A percentile compares a stretch with the other conserved stretches of the same genome.
These are phyloP conservation scores for Diaporthe citri DNA, from an alignment of 2,329 filamentous ascomycete species.

Conservation along the genomic window DNA sequence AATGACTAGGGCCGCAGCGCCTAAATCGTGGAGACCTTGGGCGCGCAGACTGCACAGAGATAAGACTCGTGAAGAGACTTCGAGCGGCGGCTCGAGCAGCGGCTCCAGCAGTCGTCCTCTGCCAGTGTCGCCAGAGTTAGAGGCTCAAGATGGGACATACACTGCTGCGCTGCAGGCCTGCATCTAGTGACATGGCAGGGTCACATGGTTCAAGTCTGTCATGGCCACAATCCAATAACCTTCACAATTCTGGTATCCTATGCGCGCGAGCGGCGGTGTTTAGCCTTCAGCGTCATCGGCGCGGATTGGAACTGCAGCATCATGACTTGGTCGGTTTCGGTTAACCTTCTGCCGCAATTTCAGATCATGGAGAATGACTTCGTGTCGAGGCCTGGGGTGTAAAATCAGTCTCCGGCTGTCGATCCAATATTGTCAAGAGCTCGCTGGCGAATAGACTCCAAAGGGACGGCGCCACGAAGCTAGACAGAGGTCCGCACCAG, in stretches of 20 bases:
- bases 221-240: neutral
- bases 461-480: conserved; percentile 26
- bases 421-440: conserved; percentile 9
- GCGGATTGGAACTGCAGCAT: neutral
- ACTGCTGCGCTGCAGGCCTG: neutral
- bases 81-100: conserved; percentile 5
- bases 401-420: neutral
- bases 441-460: conserved; percentile 1
- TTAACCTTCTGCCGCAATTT: conserved; percentile 5
- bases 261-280: neutral
- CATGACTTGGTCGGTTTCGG: conserved; percentile 7
- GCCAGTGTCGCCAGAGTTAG: neutral
- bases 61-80: conserved; percentile 21
- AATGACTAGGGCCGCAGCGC: conserved; percentile 31
- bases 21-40: conserved; percentile 26
- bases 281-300: neutral
- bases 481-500: conserved; percentile 36
- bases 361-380: neutral
- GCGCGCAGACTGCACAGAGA: conserved; percentile 16
- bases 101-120: neutral
- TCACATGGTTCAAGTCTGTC: neutral
- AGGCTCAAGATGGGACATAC: neutral
- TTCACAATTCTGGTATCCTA: neutral
- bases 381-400: conserved; percentile 1
- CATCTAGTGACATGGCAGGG: neutral